These are phyloP conservation scores for Aspergillus quadricinctus DNA, from an alignment of 2,329 filamentous ascomycete species.

Conservation along the genomic window DNA sequence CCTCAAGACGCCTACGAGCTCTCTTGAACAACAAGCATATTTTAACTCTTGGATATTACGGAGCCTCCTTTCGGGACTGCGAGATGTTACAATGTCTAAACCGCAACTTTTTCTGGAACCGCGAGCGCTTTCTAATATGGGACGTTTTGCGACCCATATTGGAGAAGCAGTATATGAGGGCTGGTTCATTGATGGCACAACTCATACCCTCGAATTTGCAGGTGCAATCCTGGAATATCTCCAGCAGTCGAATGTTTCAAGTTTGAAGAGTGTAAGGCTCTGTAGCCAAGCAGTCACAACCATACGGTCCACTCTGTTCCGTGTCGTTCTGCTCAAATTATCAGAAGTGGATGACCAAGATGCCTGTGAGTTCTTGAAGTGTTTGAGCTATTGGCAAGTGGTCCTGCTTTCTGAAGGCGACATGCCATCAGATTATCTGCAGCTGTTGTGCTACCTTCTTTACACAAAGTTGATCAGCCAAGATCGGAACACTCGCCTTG, in stretches of 20 bases:
- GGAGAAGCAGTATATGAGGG: constrained; percentile 91
- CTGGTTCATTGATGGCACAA: constrained; percentile 88
- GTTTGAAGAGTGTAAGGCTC: constrained; percentile 81
- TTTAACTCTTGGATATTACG: constrained; percentile 88
- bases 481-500: constrained; percentile 62
- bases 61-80: constrained; percentile 67
- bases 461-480: constrained; percentile 81
- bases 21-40: constrained; percentile 89
- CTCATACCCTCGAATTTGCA: constrained; percentile 77
- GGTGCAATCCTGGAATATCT: constrained; percentile 84
- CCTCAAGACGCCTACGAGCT: constrained; percentile 83
- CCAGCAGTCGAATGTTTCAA: constrained; percentile 75
- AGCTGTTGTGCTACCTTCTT: constrained; percentile 85
- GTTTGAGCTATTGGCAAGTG: constrained; percentile 92
- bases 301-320: constrained; percentile 73
- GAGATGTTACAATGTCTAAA: constrained; percentile 65
- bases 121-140: constrained; percentile 78
- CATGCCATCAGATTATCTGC: constrained; percentile 74
- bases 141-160: constrained; percentile 73
- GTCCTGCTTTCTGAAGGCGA: constrained; percentile 77
- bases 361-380: constrained; percentile 69
- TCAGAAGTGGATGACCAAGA: constrained; percentile 75
- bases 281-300: constrained; percentile 77
- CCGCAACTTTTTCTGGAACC: constrained; percentile 73
- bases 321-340: constrained; percentile 72